Evolutionary conservation across 2,329 filamentous ascomycete species (phyloP), one percentile per base, ranked within the genome.

Genomic region (Aspergillus hortae): DNA sequence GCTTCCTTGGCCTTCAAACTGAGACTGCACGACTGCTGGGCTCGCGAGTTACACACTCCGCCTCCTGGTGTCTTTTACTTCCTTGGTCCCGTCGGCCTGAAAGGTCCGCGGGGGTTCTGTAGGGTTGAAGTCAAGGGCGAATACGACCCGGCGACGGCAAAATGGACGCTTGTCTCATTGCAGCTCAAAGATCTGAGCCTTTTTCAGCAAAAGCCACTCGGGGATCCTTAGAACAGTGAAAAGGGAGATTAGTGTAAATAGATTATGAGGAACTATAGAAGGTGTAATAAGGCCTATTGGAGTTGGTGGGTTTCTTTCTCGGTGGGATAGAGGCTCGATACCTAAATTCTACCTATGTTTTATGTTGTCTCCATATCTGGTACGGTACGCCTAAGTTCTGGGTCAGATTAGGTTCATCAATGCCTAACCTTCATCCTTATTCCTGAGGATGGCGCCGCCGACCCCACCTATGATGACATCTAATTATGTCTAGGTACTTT

Each of bases 81-180:
- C n/a, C 48, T 54, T 44, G 69, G 69, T 3, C 67, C 66, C 11
- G 62, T 72, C 21, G 67, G 66, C 6, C 44, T 72, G 1, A 63
- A 61, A 46, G 69, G 69, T 4, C 62, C 66, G 2, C 61, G 61
- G 30, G 69, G 68, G 10, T 62, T 65, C 47, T 71, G 68, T 50
- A 64, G 69, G 48, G 57, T 70, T 48, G 67, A 71, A 52, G 67
- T 71, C 9, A 57, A 56, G 17, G 69, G 67, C 25, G 68, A 70
- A 61, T 72, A 71, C 52, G 64, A 72, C 46, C 67, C 68, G 36
- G 55, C 50, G 11, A 56, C 60, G 6, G 57, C 59, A 25, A 58
- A 56, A 44, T 72, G 67, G 67, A 56, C 61, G 32, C 58, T 52
- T 14, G 56, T 71, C 21, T 62, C 63, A 21, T 64, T 69, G 56